Conservation (phyloP, 148 eudicot species). For the Vaccinium vitisidaea region DNA sequence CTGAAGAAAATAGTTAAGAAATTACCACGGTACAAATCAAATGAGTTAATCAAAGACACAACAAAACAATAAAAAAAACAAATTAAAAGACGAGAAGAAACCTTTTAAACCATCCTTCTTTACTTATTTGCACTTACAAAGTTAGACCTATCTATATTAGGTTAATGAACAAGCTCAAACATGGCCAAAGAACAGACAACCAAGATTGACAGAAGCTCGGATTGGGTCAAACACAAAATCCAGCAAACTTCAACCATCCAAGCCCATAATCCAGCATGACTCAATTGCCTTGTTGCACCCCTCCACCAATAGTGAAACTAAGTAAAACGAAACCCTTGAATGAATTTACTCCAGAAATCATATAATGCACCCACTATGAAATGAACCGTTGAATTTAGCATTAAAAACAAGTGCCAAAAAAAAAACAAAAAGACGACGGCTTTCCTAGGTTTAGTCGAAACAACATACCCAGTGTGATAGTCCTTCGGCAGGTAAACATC, state of each 20-base stretch:
- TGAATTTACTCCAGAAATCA: not conserved
- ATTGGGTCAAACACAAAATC: not conserved
- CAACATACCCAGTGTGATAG: constrained; percentile 67
- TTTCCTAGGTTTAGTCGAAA: not conserved
- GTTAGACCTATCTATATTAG: not conserved
- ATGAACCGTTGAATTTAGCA: not conserved
- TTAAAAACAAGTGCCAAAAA: not conserved
- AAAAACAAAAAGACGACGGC: not conserved
- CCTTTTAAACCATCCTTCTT: not conserved
- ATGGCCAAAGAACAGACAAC: not conserved
- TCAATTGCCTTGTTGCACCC: not conserved
- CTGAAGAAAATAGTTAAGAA: not conserved
- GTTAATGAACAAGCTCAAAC: not conserved
- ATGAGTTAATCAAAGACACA: not conserved
- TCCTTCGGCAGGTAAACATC: constrained; percentile 78
- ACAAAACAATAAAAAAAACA: not conserved
- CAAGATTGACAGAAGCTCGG: not conserved
- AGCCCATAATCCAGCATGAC: not conserved
- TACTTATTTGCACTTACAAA: not conserved
- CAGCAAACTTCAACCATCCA: constrained; percentile 5
- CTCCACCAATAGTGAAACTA: not conserved
- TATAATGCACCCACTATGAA: not conserved
- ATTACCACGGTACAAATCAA: not conserved
- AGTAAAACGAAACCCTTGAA: not conserved
- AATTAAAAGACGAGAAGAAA: not conserved